Evolutionary conservation across 257 asterid genomes (phyloP).

Genomic region (Ophiorrhiza pumila): DNA sequence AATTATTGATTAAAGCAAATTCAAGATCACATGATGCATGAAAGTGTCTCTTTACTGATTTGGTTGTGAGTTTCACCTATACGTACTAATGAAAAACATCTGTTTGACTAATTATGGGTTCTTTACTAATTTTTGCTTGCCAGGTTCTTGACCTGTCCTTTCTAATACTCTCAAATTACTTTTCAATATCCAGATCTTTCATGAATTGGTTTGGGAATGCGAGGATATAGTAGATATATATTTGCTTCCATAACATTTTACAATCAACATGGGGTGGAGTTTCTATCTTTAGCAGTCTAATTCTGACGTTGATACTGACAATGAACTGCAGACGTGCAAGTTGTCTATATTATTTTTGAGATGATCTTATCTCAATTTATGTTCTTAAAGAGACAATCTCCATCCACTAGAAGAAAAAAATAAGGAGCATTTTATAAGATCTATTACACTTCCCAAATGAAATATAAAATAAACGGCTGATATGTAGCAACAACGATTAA

Average conservation of each 20-base stretch:
- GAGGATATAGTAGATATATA: neutral
- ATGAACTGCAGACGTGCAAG: neutral
- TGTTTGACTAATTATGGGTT: neutral
- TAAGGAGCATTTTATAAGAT: neutral
- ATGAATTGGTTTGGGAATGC: neutral
- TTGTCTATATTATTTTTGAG: neutral
- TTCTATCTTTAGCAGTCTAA: neutral
- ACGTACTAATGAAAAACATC: neutral
- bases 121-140: neutral
- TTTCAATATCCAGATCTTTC: neutral
- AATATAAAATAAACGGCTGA: neutral
- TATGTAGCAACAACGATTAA: neutral
- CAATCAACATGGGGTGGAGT: neutral
- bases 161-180: neutral
- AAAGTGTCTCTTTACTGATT: neutral
- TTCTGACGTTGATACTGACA: neutral
- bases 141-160: neutral
- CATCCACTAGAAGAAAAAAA: neutral
- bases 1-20: too few species aligned
- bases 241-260: neutral
- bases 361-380: too few species aligned
- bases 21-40: neutral
- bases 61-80: neutral
- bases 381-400: too few species aligned
- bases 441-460: too few species aligned